Conservation (phyloP, 805 yeast genomes). For the Kodamaea lidongshanica region DNA sequence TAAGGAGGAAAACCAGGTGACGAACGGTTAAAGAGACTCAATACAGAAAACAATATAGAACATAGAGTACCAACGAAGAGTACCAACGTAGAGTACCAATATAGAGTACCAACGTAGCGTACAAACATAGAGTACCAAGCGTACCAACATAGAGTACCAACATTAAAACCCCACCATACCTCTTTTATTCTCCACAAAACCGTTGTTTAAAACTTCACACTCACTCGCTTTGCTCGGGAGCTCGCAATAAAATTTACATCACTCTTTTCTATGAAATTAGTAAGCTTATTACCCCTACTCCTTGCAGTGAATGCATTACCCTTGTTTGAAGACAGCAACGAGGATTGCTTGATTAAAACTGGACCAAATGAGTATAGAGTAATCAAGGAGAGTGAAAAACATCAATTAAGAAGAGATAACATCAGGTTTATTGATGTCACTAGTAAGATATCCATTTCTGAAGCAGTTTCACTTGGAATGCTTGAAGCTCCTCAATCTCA, state of each 20-base stretch:
- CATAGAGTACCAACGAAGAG: too few species aligned
- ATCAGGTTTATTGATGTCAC: slow-evolving; percentile 63
- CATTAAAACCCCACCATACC: too few species aligned
- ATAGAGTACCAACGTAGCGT: too few species aligned
- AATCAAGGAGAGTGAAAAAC: slow-evolving; percentile 33
- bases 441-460: slow-evolving; percentile 31
- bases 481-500: slow-evolving; percentile 11
- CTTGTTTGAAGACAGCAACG: slow-evolving; percentile 1
- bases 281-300: neutral
- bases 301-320: slow-evolving; percentile 3
- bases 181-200: too few species aligned
- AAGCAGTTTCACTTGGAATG: slow-evolving; percentile 25
- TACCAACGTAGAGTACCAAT: too few species aligned
- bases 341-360: slow-evolving; percentile 26
- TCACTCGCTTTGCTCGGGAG: too few species aligned
- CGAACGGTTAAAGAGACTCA: too few species aligned
- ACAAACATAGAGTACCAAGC: too few species aligned
- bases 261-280: neutral
- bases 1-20: too few species aligned
- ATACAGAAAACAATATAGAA: too few species aligned
- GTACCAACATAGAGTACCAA: too few species aligned
- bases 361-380: slow-evolving; percentile 27
- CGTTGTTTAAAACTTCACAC: too few species aligned
- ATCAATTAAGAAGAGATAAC: slow-evolving; percentile 35
- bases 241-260: neutral